Conservation (phyloP, 495 filamentous ascomycete species). For the Penicillium daleae region DNA sequence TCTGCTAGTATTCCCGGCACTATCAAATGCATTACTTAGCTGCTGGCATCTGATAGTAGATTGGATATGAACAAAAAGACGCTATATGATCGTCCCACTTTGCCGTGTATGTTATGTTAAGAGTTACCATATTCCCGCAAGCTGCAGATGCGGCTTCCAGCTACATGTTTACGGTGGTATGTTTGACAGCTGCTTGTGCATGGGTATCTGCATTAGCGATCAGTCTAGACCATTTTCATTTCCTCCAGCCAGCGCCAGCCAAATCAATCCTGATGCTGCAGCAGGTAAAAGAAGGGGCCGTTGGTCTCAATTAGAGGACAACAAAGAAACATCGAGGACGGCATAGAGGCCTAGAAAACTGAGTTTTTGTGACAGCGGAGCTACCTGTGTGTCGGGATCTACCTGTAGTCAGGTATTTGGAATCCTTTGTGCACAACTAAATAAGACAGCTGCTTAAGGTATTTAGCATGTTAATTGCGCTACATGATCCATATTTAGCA, state of each 20-base stretch:
- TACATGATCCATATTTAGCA: neutral
- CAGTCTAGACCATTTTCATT: constrained; percentile 17
- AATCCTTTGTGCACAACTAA: neutral
- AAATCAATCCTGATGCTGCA: neutral
- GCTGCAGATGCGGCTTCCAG: constrained; percentile 16
- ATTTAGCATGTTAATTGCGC: neutral
- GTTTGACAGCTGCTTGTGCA: constrained; percentile 17
- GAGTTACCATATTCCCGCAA: constrained; percentile 11
- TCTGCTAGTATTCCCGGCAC: neutral
- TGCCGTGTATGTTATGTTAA: constrained; percentile 5
- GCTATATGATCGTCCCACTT: neutral
- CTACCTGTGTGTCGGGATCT: constrained; percentile 13
- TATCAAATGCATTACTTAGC: neutral
- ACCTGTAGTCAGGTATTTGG: neutral
- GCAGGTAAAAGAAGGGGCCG: neutral
- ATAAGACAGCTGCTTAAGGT: neutral
- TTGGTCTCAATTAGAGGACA: neutral
- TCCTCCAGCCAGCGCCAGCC: neutral
- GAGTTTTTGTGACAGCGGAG: constrained; percentile 25
- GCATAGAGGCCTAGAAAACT: constrained; percentile 5
- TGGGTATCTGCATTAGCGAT: constrained; percentile 14
- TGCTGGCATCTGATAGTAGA: neutral
- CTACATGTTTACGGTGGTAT: neutral
- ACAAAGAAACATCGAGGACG: neutral
- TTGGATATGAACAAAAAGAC: neutral